Evolutionary conservation across 2,329 filamentous ascomycete genomes (phyloP).

Genomic region (Apiospora rasikravindrae): DNA sequence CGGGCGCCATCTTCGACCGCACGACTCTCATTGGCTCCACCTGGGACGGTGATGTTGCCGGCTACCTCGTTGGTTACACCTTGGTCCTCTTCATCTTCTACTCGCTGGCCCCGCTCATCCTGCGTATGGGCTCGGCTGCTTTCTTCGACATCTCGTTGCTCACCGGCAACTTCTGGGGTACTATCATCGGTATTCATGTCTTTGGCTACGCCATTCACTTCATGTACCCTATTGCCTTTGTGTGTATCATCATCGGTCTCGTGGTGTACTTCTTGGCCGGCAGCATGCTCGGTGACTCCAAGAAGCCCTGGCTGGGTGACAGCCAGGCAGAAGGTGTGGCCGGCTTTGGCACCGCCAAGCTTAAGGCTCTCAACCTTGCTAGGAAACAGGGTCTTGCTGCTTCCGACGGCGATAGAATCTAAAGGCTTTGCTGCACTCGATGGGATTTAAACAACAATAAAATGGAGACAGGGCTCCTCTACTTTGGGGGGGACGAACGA

Average conservation of each 20-base stretch:
- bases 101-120: constrained; percentile 81
- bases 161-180: constrained; percentile 96
- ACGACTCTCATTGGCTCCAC: constrained; percentile 66
- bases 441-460: not conserved
- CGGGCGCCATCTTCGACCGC: constrained; percentile 92
- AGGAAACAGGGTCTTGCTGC: constrained; percentile 43
- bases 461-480: not conserved
- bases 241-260: constrained; percentile 85
- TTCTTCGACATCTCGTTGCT: constrained; percentile 97
- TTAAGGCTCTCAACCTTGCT: constrained; percentile 69
- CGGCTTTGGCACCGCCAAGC: constrained; percentile 85
- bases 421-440: not conserved
- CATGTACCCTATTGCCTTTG: constrained; percentile 95
- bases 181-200: constrained; percentile 87
- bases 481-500: not conserved
- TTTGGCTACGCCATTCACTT: constrained; percentile 83
- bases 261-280: constrained; percentile 87
- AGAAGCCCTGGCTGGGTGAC: constrained; percentile 93
- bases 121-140: constrained; percentile 87
- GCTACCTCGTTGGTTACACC: constrained; percentile 91
- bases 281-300: constrained; percentile 80
- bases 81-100: constrained; percentile 86
- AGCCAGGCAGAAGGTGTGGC: constrained; percentile 82
- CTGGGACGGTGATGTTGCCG: constrained; percentile 72
- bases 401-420: constrained; percentile 20